Percentiles rank a stretch among this genome's conserved stretches.
Evolutionary conservation across 129 eudicot species (phyloP).

Genomic region (Sambucus nigra): DNA sequence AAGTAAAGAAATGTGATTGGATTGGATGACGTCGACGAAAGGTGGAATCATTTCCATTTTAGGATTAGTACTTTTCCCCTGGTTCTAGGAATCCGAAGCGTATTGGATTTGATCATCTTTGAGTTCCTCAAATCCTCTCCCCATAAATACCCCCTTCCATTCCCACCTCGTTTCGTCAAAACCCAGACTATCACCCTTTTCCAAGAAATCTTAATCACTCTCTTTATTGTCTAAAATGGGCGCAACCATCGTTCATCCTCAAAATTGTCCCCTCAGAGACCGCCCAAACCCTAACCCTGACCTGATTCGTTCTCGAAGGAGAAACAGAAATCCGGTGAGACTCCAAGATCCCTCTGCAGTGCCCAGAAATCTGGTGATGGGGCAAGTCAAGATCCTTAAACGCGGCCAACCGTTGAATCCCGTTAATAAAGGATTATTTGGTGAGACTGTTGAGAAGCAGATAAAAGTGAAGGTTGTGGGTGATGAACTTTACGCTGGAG

Average conservation of each 20-base stretch:
- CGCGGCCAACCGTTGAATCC: constrained; percentile 5
- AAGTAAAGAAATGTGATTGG: too few species aligned
- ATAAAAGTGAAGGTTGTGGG: constrained; percentile 2
- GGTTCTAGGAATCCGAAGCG: too few species aligned
- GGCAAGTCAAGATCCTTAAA: constrained; percentile 10
- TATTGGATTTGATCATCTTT: too few species aligned
- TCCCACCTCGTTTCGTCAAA: too few species aligned
- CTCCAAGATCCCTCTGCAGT: background rate
- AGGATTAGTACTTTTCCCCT: too few species aligned
- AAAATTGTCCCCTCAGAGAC: too few species aligned
- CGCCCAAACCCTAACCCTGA: background rate
- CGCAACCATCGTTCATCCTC: background rate
- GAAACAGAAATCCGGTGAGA: background rate
- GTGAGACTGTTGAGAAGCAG: constrained; percentile 16
- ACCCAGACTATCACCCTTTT: too few species aligned
- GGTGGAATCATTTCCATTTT: too few species aligned
- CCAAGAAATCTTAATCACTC: too few species aligned
- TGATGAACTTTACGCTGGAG: constrained; percentile 6
- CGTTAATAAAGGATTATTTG: background rate
- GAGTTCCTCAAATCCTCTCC: background rate
- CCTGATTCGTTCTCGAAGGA: background rate
- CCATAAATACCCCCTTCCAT: too few species aligned
- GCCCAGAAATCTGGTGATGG: background rate
- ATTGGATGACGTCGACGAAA: too few species aligned
- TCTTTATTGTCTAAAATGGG: background rate